A percentile compares a stretch with the other conserved stretches of the same genome.
These are phyloP conservation scores for Aspergillus aculeatus DNA, from an alignment of 2,329 filamentous ascomycete species.

Conservation along the genomic window DNA sequence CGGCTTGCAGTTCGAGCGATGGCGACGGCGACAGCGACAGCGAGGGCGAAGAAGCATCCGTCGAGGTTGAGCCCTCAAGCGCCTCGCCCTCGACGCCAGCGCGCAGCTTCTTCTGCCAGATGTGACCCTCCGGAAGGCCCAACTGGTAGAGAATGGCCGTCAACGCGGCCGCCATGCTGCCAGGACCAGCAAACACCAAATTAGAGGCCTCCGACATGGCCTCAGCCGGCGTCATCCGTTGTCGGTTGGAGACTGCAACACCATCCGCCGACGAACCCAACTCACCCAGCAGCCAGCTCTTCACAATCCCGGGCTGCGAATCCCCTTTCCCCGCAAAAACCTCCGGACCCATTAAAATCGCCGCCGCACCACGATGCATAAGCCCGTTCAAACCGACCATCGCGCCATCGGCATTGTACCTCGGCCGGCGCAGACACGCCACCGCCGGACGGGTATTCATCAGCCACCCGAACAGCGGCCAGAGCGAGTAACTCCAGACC, in stretches of 20 bases:
- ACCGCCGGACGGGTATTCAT: constrained; percentile 14
- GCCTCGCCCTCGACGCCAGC: background rate
- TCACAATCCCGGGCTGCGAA: constrained; percentile 16
- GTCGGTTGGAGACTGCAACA: constrained; percentile 1
- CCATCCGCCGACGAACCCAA: constrained; percentile 6
- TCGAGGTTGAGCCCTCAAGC: background rate
- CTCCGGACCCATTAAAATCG: constrained; percentile 10
- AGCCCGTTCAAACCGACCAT: constrained; percentile 9
- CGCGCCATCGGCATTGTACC: constrained; percentile 2
- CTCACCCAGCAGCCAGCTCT: constrained; percentile 13
- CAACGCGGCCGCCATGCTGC: constrained; percentile 19
- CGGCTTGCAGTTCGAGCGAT: constrained; percentile 15
- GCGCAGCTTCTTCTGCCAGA: constrained; percentile 19
- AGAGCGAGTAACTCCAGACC: constrained; percentile 18
- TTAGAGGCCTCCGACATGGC: constrained; percentile 16
- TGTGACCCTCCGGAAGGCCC: constrained; percentile 13
- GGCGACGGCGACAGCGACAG: constrained; percentile 1
- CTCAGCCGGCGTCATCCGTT: constrained; percentile 13
- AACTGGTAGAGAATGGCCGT: constrained; percentile 17
- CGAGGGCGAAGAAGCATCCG: background rate
- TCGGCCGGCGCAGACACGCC: constrained; percentile 4
- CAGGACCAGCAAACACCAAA: constrained; percentile 19
- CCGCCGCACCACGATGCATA: constrained; percentile 1
- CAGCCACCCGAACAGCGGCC: constrained; percentile 18
- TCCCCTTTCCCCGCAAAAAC: background rate